Percentiles rank a stretch among this genome's conserved stretches.
Conservation (phyloP, 2,329 filamentous ascomycete genomes). For the Ploettnerulaceae sp. region DNA sequence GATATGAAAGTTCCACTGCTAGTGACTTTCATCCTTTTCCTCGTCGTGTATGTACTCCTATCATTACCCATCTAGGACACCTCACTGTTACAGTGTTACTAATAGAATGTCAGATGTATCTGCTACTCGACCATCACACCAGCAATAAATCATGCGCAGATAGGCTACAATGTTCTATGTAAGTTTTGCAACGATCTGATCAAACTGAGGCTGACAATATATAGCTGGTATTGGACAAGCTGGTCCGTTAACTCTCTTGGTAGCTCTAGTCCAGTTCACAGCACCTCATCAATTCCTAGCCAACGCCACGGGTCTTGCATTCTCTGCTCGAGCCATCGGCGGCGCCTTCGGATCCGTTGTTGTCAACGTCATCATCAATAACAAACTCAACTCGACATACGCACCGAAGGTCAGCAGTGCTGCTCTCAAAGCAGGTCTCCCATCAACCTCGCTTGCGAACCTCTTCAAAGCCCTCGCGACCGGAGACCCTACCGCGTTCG, state of each 20-base stretch:
- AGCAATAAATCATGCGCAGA: constrained; percentile 41
- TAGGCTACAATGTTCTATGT: constrained; percentile 42
- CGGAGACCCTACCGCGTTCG: constrained; percentile 26
- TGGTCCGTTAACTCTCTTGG: constrained; percentile 46
- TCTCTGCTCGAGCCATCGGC: constrained; percentile 50
- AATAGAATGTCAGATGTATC: no score
- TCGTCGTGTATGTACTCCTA: constrained; percentile 40
- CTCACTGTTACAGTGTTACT: no score
- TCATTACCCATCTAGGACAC: no score
- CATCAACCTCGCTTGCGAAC: constrained; percentile 34
- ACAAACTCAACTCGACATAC: constrained; percentile 39
- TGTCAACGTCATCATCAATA: constrained; percentile 48
- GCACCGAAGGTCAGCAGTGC: constrained; percentile 38
- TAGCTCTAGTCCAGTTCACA: constrained; percentile 49
- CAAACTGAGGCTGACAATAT: constrained; percentile 6
- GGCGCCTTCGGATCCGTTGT: constrained; percentile 50
- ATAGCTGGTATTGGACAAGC: constrained; percentile 43
- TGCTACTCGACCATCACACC: constrained; percentile 44
- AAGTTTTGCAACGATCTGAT: neutral
- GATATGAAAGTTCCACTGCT: constrained; percentile 45
- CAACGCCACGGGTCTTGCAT: constrained; percentile 49
- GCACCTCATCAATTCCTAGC: constrained; percentile 48
- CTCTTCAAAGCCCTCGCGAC: constrained; percentile 38
- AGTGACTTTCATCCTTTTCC: constrained; percentile 43
- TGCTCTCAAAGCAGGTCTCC: constrained; percentile 41